phyloP scores from a whole-genome alignment of 2,329 filamentous ascomycete species.

The Meredithiella fracta region DNA sequence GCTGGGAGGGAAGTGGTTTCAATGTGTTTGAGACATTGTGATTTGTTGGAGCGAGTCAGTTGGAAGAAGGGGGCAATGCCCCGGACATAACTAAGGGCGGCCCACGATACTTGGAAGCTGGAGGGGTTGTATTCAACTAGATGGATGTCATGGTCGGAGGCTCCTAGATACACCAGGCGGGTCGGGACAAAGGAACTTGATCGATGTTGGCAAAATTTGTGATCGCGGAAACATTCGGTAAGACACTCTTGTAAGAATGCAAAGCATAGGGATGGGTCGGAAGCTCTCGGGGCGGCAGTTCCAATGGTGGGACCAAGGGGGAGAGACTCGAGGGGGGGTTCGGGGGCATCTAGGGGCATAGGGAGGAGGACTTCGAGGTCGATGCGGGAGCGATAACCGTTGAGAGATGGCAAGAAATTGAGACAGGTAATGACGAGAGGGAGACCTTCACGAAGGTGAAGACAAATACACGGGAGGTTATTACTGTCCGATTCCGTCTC shows the following conservation, averaged over 20 bases:
- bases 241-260: slow-evolving; percentile 7
- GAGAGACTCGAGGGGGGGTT: slow-evolving; percentile 1
- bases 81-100: slow-evolving; percentile 15
- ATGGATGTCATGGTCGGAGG: slow-evolving; percentile 5
- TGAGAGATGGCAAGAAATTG: slow-evolving; percentile 9
- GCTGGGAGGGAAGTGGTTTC: slow-evolving; percentile 12
- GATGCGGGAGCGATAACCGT: slow-evolving; percentile 12
- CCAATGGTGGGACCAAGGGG: slow-evolving; percentile 12
- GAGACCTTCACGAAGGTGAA: slow-evolving; percentile 11
- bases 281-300: slow-evolving; percentile 12
- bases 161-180: slow-evolving; percentile 11
- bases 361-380: slow-evolving; percentile 12
- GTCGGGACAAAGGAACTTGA: slow-evolving; percentile 8
- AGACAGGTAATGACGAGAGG: slow-evolving; percentile 13
- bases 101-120: slow-evolving; percentile 11
- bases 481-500: slow-evolving; percentile 10
- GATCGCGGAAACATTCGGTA: slow-evolving; percentile 11
- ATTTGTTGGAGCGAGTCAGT: slow-evolving; percentile 11
- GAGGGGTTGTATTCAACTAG: slow-evolving; percentile 11
- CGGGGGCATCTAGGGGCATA: slow-evolving; percentile 8
- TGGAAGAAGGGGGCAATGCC: slow-evolving; percentile 4
- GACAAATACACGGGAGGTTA: slow-evolving; percentile 11
- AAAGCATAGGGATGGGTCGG: slow-evolving; percentile 6
- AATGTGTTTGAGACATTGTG: slow-evolving; percentile 8
- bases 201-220: slow-evolving; percentile 11